Evolutionary conservation across 371 early-diverging fungal species (phyloP), one percentile per base, ranked within the genome.

Genomic region (Mucor sp.): DNA sequence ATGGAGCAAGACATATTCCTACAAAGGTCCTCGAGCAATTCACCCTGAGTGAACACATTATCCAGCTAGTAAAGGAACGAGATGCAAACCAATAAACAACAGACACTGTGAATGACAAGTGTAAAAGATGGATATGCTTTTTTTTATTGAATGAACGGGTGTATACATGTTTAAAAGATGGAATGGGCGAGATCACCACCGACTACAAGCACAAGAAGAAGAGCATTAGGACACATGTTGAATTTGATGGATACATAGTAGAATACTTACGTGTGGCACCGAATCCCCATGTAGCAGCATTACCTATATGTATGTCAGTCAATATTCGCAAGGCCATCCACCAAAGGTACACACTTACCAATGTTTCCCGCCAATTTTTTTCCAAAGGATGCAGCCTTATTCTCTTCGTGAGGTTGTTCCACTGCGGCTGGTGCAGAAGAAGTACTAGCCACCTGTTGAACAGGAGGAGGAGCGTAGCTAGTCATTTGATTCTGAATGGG

Each of bases 271-370:
- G 32, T 50, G 78, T 75, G n/a, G 68, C 76, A 71, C 81, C 81
- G n/a, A 81, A 81, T 14, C 81, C 81, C 73, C 73, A 77, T 12
- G 77, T 76, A 32, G 81, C 81, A 39, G 76, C 76, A 64, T 71
- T 77, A 15, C 67, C 74, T 12, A 76, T 67, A 59, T n/a, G n/a
- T n/a, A n/a, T 30, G 30, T 30, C 6, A 30, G 30, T 30, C 30
- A 2, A 30, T 30, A 30, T 30, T 30, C 30, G 30, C 6, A 30
- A 30, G 6, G 2, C 4, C 33, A 33, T 33, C 7, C 4, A 33
- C 33, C 33, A 7, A 1, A 6, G 1, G 33, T 7, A 7, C 8
- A 30, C 7, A 33, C 33, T 33, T 33, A 7, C 33, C 33, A 6
- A 33, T 7, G 7, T 33, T 77, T 71, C 6, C 69, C 69, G n/a